These are phyloP conservation scores for Zygosaccharomyces lentus DNA, from an alignment of 805 yeast genomes.

Conservation along the genomic window DNA sequence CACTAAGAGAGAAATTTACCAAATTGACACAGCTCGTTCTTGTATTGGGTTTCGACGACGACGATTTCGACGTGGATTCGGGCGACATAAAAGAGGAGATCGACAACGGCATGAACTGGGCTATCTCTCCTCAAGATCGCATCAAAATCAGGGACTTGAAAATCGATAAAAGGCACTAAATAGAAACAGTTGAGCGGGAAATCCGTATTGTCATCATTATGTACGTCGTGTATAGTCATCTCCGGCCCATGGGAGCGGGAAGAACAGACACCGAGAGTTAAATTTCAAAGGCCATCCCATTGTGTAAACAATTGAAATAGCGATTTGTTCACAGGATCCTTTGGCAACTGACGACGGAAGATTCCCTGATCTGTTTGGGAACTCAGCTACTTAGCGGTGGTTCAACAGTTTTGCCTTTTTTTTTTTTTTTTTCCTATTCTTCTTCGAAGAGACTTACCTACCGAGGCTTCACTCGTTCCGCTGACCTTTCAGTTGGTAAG, in stretches of 20 bases:
- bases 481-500: neutral
- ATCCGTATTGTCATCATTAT: neutral
- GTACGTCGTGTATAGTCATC: constrained; percentile 5
- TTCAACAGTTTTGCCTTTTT: neutral
- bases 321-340: constrained; percentile 2
- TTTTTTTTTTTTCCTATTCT: constrained; percentile 1
- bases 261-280: constrained; percentile 7
- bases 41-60: constrained; percentile 77
- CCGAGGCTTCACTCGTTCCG: neutral
- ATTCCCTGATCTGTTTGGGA: constrained; percentile 9
- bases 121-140: constrained; percentile 71
- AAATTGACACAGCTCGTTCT: constrained; percentile 81
- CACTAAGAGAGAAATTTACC: constrained; percentile 70
- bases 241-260: constrained; percentile 1
- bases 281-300: constrained; percentile 13
- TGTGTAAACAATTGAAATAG: constrained; percentile 13
- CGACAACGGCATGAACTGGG: constrained; percentile 54
- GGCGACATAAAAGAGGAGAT: constrained; percentile 41
- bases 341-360: neutral
- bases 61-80: constrained; percentile 37
- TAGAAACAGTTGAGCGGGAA: neutral
- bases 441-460: neutral
- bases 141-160: constrained; percentile 56
- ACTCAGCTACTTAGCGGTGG: constrained; percentile 8
- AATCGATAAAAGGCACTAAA: constrained; percentile 34